These are phyloP conservation scores for Fraxinus angustifolia DNA, from an alignment of 305 asterid genomes.

Conservation along the genomic window DNA sequence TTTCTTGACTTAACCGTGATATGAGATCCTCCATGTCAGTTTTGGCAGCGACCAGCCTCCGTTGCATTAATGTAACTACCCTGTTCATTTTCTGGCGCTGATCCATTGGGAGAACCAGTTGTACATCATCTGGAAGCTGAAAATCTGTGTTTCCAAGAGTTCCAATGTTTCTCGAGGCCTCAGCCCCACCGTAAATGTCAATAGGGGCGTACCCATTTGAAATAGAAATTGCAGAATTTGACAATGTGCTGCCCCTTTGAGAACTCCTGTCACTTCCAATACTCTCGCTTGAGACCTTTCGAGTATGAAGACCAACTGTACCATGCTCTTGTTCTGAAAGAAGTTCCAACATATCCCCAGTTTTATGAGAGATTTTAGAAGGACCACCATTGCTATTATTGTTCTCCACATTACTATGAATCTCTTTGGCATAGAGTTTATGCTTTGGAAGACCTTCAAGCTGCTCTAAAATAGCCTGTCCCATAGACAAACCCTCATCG, in stretches of 20 bases:
- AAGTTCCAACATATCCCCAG: background rate
- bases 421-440: constrained; percentile 42
- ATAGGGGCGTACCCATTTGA: constrained; percentile 38
- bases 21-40: constrained; percentile 99
- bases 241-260: constrained; percentile 35
- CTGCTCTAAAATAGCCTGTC: constrained; percentile 89
- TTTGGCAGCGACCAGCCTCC: constrained; percentile 72
- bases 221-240: constrained; percentile 42
- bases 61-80: constrained; percentile 66
- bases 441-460: constrained; percentile 73
- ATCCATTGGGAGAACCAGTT: constrained; percentile 24
- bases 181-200: background rate
- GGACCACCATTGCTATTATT: constrained; percentile 54
- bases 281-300: constrained; percentile 50
- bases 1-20: constrained; percentile 90
- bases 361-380: constrained; percentile 40
- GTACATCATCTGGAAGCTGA: background rate
- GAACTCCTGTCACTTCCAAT: background rate
- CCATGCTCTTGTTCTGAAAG: constrained; percentile 23
- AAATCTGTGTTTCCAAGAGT: background rate
- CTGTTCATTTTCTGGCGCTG: constrained; percentile 84
- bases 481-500: constrained; percentile 95
- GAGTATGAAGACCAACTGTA: constrained; percentile 46
- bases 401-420: constrained; percentile 31
- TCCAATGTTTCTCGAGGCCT: background rate